Evolutionary conservation across 1,139 yeast genomes (phyloP), one percentile per base, ranked within the genome.

Genomic region (Magnusiomyces tetraspermus): DNA sequence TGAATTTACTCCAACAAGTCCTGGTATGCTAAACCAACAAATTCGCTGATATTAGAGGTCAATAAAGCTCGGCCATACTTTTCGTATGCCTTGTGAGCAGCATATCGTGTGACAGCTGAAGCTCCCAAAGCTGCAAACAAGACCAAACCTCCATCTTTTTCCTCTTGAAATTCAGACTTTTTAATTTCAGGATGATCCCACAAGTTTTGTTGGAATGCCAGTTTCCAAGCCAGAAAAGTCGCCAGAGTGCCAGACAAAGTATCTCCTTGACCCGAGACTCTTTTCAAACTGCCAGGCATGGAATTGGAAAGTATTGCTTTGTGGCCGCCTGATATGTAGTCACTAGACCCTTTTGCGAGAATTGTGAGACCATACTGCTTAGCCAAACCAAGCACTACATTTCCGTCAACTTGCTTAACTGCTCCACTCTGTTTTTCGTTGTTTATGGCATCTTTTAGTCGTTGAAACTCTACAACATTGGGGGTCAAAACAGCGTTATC

Each of bases 231-330:
- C 44, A 81, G 60, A 59, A 86, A 71, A 0, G 92, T 81, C 5
- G 85, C 85, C 24, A 84, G 69, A 21, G 83, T 71, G 0, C 95
- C 95, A 1, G 86, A 76, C 46, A 86, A 66, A 0, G 94, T 82
- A 61, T 86, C 95, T 13, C 95, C 95, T 67, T 86, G 95, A 0
- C 95, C 95, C n/a, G 94, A 90, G 10, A 83, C 88, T 28, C 95
- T 73, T 60, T 83, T 82, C 51, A 69, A 67, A 15, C 92, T 83
- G 0, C 97, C 97, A 21, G 67, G 61, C 23, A 72, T 63, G 43
- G 63, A 60, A 50, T 63, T 65, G 2, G 49, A 49, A 30, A 0
- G 64, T 59, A n/a, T n/a, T 1, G 57, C 53, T n/a, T 21, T 31
- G 1, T 21, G 73, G 4, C 77, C 78, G 53, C 76, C 72, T 15